Percentiles rank a stretch among this genome's conserved stretches.
Evolutionary conservation across 2,329 filamentous ascomycete species (phyloP).

Genomic region (Fusarium chlamydosporum): DNA sequence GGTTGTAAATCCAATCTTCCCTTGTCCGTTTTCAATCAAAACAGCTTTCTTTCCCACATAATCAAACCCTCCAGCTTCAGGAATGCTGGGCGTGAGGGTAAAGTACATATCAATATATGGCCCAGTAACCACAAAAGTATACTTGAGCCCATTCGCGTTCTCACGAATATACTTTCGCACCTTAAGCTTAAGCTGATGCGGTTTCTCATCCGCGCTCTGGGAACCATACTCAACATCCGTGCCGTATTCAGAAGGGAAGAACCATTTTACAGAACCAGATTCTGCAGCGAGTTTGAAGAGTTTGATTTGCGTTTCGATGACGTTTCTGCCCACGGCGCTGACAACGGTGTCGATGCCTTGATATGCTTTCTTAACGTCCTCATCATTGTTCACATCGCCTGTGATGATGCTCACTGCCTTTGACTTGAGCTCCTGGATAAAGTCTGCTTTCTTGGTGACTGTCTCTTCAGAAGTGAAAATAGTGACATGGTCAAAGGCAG

Average conservation of each 20-base stretch:
- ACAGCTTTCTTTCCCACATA: constrained; percentile 68
- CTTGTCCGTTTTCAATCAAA: constrained; percentile 73
- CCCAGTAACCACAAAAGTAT: constrained; percentile 78
- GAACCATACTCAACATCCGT: constrained; percentile 75
- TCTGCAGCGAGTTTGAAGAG: constrained; percentile 72
- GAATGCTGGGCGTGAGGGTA: constrained; percentile 50
- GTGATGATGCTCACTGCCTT: constrained; percentile 47
- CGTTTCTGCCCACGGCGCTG: constrained; percentile 74
- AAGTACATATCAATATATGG: constrained; percentile 77
- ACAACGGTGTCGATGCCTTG: constrained; percentile 74
- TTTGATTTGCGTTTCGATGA: constrained; percentile 71
- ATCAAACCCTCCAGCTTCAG: constrained; percentile 70
- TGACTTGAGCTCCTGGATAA: constrained; percentile 43
- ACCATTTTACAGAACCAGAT: constrained; percentile 68
- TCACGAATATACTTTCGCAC: constrained; percentile 73
- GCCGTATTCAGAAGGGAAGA: constrained; percentile 77
- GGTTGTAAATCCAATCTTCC: constrained; percentile 75
- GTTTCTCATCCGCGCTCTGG: constrained; percentile 70
- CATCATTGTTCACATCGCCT: constrained; percentile 56
- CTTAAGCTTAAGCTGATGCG: constrained; percentile 78
- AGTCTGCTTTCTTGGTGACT: constrained; percentile 34
- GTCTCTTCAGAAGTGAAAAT: constrained; percentile 53
- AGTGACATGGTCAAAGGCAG: constrained; percentile 53
- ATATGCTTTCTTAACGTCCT: constrained; percentile 70
- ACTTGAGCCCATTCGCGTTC: constrained; percentile 66